Base-by-base conservation (phyloP, 2,329 filamentous ascomycete genomes). In the Ophiostoma populinum region DNA sequence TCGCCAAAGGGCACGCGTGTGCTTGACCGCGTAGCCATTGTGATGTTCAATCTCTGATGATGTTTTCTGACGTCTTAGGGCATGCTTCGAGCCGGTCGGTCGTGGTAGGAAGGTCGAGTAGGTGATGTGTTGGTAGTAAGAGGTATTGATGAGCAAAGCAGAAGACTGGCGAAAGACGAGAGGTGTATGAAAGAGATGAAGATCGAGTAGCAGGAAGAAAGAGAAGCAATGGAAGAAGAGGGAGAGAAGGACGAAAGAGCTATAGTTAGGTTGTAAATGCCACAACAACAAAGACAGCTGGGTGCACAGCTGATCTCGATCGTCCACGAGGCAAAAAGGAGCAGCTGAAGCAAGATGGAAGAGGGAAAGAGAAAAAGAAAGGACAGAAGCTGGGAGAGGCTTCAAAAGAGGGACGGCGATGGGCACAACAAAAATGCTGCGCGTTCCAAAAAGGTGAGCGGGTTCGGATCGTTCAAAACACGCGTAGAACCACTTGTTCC, bases 1-100 rank as follows among this genome's bases (percentile, higher is more conserved):
- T 52, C 50, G 16, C 45, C 40, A 24, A 52, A 41, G 8, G 50
- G 50, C 34, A 51, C 45, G n/a, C 50, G 49, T 22, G 35, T 16
- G 25, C 36, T 39, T 7, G 42, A 29, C 6, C 40, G 45, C 24
- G 43, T 39, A 21, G 50, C 46, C 50, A 51, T 51, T 40, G 20
- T 26, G 27, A 30, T 24, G 17, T 33, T 20, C 29, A 26, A 20
- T 27, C 25, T 29, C 10, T 11, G 41, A 43, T 40, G 30, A 12
- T 41, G 34, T 32, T 24, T 9, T 13, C 16, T 13, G 24, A 18
- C 15, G 30, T 33, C 16, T n/a, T 29, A 26, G 13, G 21, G 21
- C 30, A 32, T 32, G n/a, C 30, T 32, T n/a, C 10, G 30, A n/a
- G n/a, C n/a, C n/a, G n/a, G n/a, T n/a, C n/a, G n/a, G n/a, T n/a